Evolutionary conservation across 768 basidiomycete species (phyloP), one percentile per base, ranked within the genome.

Genomic region (Trametes gibbosa): DNA sequence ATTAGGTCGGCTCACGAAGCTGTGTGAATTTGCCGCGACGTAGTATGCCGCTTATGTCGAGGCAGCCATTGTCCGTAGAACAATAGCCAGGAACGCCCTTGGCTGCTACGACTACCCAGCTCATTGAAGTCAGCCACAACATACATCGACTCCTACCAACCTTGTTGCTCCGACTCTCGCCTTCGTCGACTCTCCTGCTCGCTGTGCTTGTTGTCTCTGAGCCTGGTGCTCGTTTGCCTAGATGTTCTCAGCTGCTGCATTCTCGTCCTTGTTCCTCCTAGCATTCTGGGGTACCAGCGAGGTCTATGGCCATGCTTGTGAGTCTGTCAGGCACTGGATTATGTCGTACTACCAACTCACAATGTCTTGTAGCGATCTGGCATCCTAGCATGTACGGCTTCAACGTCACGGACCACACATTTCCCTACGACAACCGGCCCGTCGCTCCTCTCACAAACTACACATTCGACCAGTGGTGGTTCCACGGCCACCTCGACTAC

Each of bases 331-430:
- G 23, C 25, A 19, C 17, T 2, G 5, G n/a, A n/a, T n/a, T n/a
- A n/a, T n/a, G n/a, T n/a, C 16, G 12, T 9, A 19, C 19, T 13
- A 32, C 14, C 17, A 13, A 16, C 14, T 42, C 6, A 50, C 29
- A 32, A 32, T 40, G 6, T 4, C 7, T 23, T 10, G 27, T 32
- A 82, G 83, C 80, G 24, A 64, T 82, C 14, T 85, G 73, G 72
- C 77, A 81, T 57, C 78, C 83, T 7, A 78, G 80, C 69, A 86
- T 87, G 84, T 86, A 65, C 60, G 86, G 87, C 0, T 87, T 84
- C 75, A 86, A 87, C 54, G 85, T 86, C 21, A 86, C 85, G 1
- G 58, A 63, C 7, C 49, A 77, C 43, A 81, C 82, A 1, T 86
- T 78, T 50, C 48, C 74, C 3, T 85, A 85, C 70, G 86, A 87